Evolutionary conservation across 1,139 yeast genomes (phyloP).

Genomic region (Pichia sp.): DNA sequence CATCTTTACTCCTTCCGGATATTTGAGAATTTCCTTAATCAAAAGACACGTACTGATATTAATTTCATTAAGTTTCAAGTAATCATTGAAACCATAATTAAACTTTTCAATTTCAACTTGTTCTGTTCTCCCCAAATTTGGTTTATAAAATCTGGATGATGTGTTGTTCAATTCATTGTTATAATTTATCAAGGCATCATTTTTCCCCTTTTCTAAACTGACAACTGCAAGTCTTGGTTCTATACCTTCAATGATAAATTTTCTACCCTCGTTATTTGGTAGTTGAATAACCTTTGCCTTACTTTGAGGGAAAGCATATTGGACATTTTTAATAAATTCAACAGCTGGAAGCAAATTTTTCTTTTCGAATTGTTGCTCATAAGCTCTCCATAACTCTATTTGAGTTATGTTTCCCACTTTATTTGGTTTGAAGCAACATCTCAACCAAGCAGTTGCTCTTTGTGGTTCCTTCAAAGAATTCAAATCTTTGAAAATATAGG

Average conservation of each 20-base stretch:
- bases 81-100: conserved; percentile 27
- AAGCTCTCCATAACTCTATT: conserved; percentile 91
- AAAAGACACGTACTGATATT: conserved; percentile 31
- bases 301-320: conserved; percentile 83
- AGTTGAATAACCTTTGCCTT: conserved; percentile 83
- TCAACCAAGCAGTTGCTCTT: conserved; percentile 91
- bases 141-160: conserved; percentile 11
- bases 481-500: conserved; percentile 55
- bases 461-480: conserved; percentile 72
- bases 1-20: conserved; percentile 27
- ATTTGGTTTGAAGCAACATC: conserved; percentile 81
- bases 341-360: conserved; percentile 82
- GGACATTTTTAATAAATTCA: conserved; percentile 90
- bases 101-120: conserved; percentile 25
- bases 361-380: conserved; percentile 70
- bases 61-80: conserved; percentile 30
- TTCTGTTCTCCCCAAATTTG: conserved; percentile 18
- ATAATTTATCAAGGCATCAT: conserved; percentile 22
- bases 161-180: conserved; percentile 5
- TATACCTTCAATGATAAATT: conserved; percentile 88
- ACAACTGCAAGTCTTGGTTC: conserved; percentile 53
- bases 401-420: conserved; percentile 84
- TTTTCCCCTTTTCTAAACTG: conserved; percentile 32
- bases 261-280: conserved; percentile 47
- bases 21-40: conserved; percentile 28